Evolutionary conservation across 257 asterid genomes (phyloP).

Genomic region (Mitragyna speciosa): DNA sequence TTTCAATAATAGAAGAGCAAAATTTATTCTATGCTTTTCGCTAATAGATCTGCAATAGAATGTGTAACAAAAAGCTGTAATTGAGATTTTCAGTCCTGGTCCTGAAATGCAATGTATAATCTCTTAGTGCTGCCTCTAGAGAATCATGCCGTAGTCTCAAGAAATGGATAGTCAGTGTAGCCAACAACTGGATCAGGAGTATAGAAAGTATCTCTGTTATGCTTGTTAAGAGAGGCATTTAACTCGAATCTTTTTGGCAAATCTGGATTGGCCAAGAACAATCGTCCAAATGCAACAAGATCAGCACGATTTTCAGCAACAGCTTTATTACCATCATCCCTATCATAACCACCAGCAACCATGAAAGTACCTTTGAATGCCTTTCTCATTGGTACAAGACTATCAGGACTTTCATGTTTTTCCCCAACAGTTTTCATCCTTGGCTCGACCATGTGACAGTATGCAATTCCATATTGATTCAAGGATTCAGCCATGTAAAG

Average conservation of each 20-base stretch:
- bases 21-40: no score
- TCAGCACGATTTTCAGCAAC: slow-evolving; percentile 17
- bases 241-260: slow-evolving; percentile 28
- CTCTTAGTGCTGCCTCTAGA: background rate
- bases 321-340: slow-evolving; percentile 28
- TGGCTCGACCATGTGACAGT: slow-evolving; percentile 31
- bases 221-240: slow-evolving; percentile 27
- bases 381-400: slow-evolving; percentile 29
- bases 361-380: slow-evolving; percentile 32
- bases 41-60: no score
- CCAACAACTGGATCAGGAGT: slow-evolving; percentile 27
- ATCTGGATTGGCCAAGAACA: slow-evolving; percentile 33
- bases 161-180: slow-evolving; percentile 32
- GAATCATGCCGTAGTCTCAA: background rate
- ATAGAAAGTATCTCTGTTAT: slow-evolving; percentile 19
- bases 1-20: no score
- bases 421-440: slow-evolving; percentile 15
- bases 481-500: slow-evolving; percentile 23
- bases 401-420: background rate
- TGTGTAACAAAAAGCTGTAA: no score
- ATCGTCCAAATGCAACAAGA: slow-evolving; percentile 23
- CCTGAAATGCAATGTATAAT: no score
- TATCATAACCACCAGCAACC: slow-evolving; percentile 23
- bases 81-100: no score
- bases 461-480: slow-evolving; percentile 17